These are phyloP conservation scores for Malus asiatica DNA, from an alignment of 306 rosid species.

Conservation along the genomic window DNA sequence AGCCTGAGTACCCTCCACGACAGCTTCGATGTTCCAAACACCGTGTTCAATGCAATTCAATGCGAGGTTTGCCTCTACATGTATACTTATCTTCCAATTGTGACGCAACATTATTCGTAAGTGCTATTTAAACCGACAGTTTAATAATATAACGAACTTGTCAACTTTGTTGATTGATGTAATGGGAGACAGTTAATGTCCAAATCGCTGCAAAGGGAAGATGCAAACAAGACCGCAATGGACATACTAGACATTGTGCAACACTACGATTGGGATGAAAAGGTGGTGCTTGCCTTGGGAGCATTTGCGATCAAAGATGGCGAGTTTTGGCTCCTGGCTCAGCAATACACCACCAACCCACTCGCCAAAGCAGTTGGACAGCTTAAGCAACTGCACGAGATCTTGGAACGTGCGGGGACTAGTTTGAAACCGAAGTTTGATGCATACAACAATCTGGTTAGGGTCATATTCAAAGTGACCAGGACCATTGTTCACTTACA, in stretches of 20 bases:
- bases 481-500: slow-evolving; percentile 38
- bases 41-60: slow-evolving; percentile 33
- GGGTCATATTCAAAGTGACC: slow-evolving; percentile 41
- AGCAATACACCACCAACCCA: slow-evolving; percentile 30
- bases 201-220: slow-evolving; percentile 37
- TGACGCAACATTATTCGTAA: not conserved
- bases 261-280: slow-evolving; percentile 65
- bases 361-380: slow-evolving; percentile 47
- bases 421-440: slow-evolving; percentile 37
- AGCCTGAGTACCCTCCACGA: slow-evolving; percentile 18
- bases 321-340: slow-evolving; percentile 48
- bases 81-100: not conserved
- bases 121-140: not conserved
- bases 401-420: slow-evolving; percentile 24
- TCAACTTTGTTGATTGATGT: not conserved
- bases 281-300: slow-evolving; percentile 51
- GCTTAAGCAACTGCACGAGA: slow-evolving; percentile 50
- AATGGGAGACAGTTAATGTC: slow-evolving; percentile 29
- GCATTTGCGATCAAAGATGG: slow-evolving; percentile 54
- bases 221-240: slow-evolving; percentile 50
- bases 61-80: slow-evolving; percentile 38
- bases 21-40: slow-evolving; percentile 28
- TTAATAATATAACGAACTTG: not conserved
- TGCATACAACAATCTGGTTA: slow-evolving; percentile 28
- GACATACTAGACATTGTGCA: slow-evolving; percentile 37